phyloP scores from a whole-genome alignment of 1,284 basidiomycete genomes.

The Omphalotus olearius region DNA sequence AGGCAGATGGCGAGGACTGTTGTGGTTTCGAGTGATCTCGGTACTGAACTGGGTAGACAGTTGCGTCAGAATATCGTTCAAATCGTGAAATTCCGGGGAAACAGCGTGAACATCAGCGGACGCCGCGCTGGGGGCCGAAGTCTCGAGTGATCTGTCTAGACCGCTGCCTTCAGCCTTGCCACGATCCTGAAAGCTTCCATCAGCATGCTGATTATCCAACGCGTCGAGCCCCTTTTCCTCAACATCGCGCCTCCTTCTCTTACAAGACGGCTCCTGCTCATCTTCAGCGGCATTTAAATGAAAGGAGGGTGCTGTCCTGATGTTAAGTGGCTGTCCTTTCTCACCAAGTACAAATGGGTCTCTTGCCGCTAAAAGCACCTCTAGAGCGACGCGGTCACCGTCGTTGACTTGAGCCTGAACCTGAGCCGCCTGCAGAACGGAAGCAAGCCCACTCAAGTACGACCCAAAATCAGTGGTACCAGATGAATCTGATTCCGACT shows the following conservation, averaged over 20 bases:
- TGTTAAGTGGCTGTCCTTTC: constrained; percentile 44
- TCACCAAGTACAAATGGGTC: constrained; percentile 35
- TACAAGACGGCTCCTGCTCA: constrained; percentile 25
- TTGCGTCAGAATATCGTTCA: constrained; percentile 71
- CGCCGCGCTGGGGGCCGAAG: constrained; percentile 8
- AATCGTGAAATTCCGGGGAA: constrained; percentile 49
- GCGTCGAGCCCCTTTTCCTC: constrained; percentile 42
- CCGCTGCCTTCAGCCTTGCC: constrained; percentile 15
- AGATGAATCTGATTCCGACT: constrained; percentile 16
- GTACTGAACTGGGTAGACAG: constrained; percentile 63
- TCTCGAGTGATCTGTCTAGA: neutral
- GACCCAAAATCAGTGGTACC: constrained; percentile 31
- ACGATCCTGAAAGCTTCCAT: constrained; percentile 26
- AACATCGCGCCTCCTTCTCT: constrained; percentile 28
- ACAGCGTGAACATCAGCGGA: constrained; percentile 20
- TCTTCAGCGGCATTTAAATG: constrained; percentile 59
- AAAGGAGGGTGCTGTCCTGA: constrained; percentile 64
- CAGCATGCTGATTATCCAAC: constrained; percentile 50
- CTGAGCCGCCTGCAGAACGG: constrained; percentile 70
- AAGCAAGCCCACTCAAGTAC: constrained; percentile 59
- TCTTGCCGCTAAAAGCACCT: constrained; percentile 39
- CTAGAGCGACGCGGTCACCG: constrained; percentile 25
- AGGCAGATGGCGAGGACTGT: constrained; percentile 10
- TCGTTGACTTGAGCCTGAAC: constrained; percentile 51
- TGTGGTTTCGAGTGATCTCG: constrained; percentile 25